Conservation (phyloP, 2,329 filamentous ascomycete genomes). For the Cladophialophora psammophila region DNA sequence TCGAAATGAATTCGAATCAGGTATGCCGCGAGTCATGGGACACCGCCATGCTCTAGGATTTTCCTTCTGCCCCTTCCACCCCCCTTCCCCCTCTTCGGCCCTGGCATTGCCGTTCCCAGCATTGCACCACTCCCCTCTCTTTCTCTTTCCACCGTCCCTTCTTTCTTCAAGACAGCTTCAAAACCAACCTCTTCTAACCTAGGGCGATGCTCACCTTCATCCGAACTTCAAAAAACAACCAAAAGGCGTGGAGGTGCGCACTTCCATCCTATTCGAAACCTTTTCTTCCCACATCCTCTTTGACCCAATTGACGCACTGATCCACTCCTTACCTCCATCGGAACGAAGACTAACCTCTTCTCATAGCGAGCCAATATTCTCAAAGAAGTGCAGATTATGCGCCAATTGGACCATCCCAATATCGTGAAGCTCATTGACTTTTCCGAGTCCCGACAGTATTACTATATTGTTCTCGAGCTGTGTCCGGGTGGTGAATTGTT, state of each 20-base stretch:
- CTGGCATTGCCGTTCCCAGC: constrained; percentile 12
- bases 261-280: constrained; percentile 44
- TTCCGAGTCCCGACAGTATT: constrained; percentile 91
- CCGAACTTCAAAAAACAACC: constrained; percentile 94
- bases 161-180: constrained; percentile 46
- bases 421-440: constrained; percentile 95
- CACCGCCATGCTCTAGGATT: constrained; percentile 32
- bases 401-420: constrained; percentile 93
- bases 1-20: constrained; percentile 98
- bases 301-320: constrained; percentile 7
- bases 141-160: constrained; percentile 22
- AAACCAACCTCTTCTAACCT: constrained; percentile 63
- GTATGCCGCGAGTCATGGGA: constrained; percentile 65
- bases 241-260: constrained; percentile 95
- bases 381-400: constrained; percentile 99
- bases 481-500: constrained; percentile 96
- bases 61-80: constrained; percentile 36
- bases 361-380: constrained; percentile 90
- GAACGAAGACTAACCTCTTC: constrained; percentile 41
- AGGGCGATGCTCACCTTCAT: constrained; percentile 93
- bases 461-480: constrained; percentile 95
- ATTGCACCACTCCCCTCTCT: constrained; percentile 27
- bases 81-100: constrained; percentile 35
- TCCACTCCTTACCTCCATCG: constrained; percentile 36
- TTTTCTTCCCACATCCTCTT: constrained; percentile 2